These are phyloP conservation scores for Nannochloropsis gaditana DNA, from an alignment of 108 stramenopile species.

Conservation along the genomic window DNA sequence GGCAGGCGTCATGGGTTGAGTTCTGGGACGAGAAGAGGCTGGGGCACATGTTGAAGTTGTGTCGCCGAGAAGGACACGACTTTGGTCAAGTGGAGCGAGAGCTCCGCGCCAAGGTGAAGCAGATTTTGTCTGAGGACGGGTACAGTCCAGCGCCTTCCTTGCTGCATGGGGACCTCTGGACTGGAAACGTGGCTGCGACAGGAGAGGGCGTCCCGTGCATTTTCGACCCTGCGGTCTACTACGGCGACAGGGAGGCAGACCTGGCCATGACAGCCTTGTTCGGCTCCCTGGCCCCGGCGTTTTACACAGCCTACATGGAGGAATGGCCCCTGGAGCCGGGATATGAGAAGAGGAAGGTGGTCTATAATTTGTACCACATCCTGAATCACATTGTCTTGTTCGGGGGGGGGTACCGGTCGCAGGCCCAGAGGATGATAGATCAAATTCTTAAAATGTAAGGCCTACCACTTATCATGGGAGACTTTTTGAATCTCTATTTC, in stretches of 20 bases:
- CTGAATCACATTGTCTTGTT: conserved; percentile 70
- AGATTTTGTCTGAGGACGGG: not conserved
- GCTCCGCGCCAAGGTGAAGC: conserved; percentile 38
- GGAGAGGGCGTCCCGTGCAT: conserved; percentile 58
- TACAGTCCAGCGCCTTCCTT: conserved; percentile 61
- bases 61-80: conserved; percentile 29
- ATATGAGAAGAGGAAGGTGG: conserved; percentile 49
- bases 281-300: conserved; percentile 59
- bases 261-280: conserved; percentile 66
- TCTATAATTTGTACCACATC: conserved; percentile 72
- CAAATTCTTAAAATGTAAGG: conserved; percentile 56
- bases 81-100: conserved; percentile 26
- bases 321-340: conserved; percentile 62
- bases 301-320: conserved; percentile 66
- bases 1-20: conserved; percentile 67
- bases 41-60: conserved; percentile 65
- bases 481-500: too few relatives aligned
- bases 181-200: conserved; percentile 65
- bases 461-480: too few relatives aligned
- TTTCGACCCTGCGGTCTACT: conserved; percentile 75
- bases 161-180: conserved; percentile 74
- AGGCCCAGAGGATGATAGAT: conserved; percentile 65
- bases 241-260: conserved; percentile 73
- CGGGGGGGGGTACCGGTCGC: conserved; percentile 63
- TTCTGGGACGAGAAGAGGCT: conserved; percentile 69